phyloP scores from a whole-genome alignment of 495 filamentous ascomycete species.

The Xylaria intraflava region DNA sequence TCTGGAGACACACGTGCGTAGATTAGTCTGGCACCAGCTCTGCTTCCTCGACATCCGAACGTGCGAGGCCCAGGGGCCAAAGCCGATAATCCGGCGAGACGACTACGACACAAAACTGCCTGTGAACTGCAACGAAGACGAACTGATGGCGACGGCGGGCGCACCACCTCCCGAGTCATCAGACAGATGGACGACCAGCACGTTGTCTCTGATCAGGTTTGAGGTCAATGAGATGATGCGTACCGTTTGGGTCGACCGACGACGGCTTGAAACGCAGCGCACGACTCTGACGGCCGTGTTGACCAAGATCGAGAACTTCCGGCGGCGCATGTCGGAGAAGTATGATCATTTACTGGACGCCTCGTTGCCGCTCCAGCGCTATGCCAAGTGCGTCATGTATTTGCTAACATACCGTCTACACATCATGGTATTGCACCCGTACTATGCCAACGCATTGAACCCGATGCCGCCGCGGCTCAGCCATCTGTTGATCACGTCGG shows the following conservation, averaged over 20 bases:
- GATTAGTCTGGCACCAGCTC: constrained; percentile 70
- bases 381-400: constrained; percentile 53
- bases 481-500: constrained; percentile 44
- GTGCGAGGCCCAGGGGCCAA: constrained; percentile 69
- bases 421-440: constrained; percentile 60
- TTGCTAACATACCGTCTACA: constrained; percentile 56
- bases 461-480: constrained; percentile 42
- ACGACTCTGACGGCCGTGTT: constrained; percentile 51
- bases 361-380: constrained; percentile 49
- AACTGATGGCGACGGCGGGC: constrained; percentile 38
- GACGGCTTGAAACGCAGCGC: constrained; percentile 53
- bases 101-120: constrained; percentile 65
- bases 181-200: constrained; percentile 60
- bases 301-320: constrained; percentile 56
- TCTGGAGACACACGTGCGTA: constrained; percentile 64
- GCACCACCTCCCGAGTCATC: constrained; percentile 33
- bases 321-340: constrained; percentile 49
- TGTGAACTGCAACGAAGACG: constrained; percentile 58
- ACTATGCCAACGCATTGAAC: constrained; percentile 49
- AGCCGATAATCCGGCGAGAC: constrained; percentile 57
- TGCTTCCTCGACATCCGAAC: constrained; percentile 71
- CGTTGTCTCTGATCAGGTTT: constrained; percentile 58
- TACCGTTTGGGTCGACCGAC: constrained; percentile 55
- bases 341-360: constrained; percentile 56
- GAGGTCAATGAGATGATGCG: constrained; percentile 70